Conservation (phyloP, 495 filamentous ascomycete species). For the Xylaria palmicola region DNA sequence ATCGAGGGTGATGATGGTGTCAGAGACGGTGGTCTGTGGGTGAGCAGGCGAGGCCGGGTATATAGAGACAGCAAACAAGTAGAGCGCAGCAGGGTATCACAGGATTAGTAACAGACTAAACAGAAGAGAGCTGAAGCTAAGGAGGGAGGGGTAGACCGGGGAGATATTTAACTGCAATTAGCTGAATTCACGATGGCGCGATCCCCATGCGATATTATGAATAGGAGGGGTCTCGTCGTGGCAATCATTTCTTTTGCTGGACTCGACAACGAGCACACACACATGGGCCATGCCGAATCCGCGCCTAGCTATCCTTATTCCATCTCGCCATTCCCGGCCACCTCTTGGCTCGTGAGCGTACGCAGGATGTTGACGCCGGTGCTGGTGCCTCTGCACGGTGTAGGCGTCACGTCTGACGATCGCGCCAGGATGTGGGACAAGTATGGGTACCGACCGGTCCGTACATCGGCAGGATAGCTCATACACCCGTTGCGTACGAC, state of each 20-base stretch:
- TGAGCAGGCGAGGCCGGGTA: neutral
- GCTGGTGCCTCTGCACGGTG: no score
- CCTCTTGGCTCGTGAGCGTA: neutral
- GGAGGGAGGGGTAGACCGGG: slow-evolving; percentile 15
- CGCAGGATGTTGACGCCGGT: no score
- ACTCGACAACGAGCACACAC: neutral
- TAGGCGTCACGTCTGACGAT: no score
- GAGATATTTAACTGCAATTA: slow-evolving; percentile 20
- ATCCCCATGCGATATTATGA: slow-evolving; percentile 9
- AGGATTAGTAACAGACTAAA: slow-evolving; percentile 10
- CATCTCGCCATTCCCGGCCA: no score
- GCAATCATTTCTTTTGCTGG: neutral
- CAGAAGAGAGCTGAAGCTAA: slow-evolving; percentile 1
- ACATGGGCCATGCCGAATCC: neutral
- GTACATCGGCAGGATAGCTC: neutral
- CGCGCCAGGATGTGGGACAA: no score
- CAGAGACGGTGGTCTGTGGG: neutral
- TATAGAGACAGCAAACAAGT: slow-evolving; percentile 18
- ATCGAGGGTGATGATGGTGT: neutral
- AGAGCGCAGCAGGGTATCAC: slow-evolving; percentile 8
- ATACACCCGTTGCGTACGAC: neutral
- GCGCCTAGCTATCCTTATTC: neutral
- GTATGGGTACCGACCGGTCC: neutral
- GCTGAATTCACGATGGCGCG: slow-evolving; percentile 12
- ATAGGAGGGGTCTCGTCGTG: neutral